Evolutionary conservation across 2,329 filamentous ascomycete genomes (phyloP).

Genomic region (Ascochyta clinopodiicola): DNA sequence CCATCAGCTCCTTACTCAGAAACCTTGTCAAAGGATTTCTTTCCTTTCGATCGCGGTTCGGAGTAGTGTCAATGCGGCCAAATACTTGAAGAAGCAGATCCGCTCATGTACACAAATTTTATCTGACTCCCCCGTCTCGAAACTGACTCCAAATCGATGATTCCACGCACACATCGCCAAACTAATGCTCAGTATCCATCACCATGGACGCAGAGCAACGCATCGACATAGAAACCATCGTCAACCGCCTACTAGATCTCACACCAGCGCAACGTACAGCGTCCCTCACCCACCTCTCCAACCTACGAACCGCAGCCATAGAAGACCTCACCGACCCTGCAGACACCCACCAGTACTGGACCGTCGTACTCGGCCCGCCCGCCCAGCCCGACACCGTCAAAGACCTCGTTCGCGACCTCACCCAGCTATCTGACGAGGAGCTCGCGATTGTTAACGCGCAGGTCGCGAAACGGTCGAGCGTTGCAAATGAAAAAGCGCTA

Average conservation of each 20-base stretch:
- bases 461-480: not conserved
- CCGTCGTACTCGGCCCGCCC: not conserved
- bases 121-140: not conserved
- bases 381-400: not conserved
- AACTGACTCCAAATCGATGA: not conserved
- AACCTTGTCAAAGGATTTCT: too few species aligned
- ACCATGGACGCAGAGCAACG: constrained; percentile 4
- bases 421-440: constrained; percentile 5
- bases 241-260: constrained; percentile 3
- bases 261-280: constrained; percentile 1
- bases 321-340: constrained; percentile 5
- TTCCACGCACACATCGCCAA: not conserved
- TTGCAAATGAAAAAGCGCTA: constrained; percentile 1
- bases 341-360: not conserved
- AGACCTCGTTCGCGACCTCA: constrained; percentile 3
- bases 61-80: not conserved
- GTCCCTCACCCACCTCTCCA: constrained; percentile 13
- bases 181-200: not conserved
- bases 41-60: not conserved
- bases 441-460: not conserved
- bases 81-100: not conserved
- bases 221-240: not conserved
- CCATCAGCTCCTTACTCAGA: not conserved
- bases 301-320: constrained; percentile 10
- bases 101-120: not conserved